Percentiles rank a stretch among this genome's conserved stretches.
Conservation (phyloP, 164 flowering plant species). For the Vitis vinifera region ASM3070453v1 NC_081814.1:6304001-6304500, state of each 20-base stretch:
- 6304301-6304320: too few species aligned
- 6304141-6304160: too few species aligned
- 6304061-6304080: conserved; percentile 52
- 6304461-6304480: conserved; percentile 75
- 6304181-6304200: too few species aligned
- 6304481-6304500: conserved; percentile 52
- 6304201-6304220: too few species aligned
- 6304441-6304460: conserved; percentile 87
- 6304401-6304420: conserved; percentile 72
- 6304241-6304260: too few species aligned
- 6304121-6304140: too few species aligned
- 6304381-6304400: conserved; percentile 77
- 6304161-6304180: too few species aligned
- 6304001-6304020: conserved; percentile 71
- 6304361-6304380: background rate
- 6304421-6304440: conserved; percentile 75
- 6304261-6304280: too few species aligned
- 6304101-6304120: background rate
- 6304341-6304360: too few species aligned
- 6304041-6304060: conserved; percentile 73
- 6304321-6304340: too few species aligned
- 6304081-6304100: background rate
- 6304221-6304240: background rate
- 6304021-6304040: conserved; percentile 71
- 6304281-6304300: background rate